These are phyloP conservation scores for Phoma sp. DNA, from an alignment of 2,329 filamentous ascomycete species.

Conservation along the genomic window DNA sequence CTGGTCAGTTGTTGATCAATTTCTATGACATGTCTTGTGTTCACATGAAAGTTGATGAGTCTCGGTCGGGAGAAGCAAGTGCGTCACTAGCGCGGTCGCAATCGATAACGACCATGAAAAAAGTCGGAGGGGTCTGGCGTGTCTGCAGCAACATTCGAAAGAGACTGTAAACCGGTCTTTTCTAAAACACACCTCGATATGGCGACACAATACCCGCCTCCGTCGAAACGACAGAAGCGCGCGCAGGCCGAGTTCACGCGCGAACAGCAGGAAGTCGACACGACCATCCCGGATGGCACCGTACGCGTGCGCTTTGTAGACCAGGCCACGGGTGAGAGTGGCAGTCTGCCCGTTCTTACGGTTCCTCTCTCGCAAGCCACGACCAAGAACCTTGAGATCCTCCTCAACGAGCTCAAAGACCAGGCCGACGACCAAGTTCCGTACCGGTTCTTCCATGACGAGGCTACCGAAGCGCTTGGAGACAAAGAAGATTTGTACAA, in stretches of 20 bases:
- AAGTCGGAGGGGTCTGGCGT: slow-evolving; percentile 14
- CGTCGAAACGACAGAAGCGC: slow-evolving; percentile 84
- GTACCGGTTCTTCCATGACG: slow-evolving; percentile 67
- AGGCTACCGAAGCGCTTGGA: slow-evolving; percentile 51
- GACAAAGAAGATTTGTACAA: slow-evolving; percentile 56
- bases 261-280: slow-evolving; percentile 75
- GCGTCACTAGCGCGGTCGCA: slow-evolving; percentile 30
- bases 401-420: slow-evolving; percentile 83
- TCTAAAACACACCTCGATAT: slow-evolving; percentile 54
- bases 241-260: slow-evolving; percentile 74
- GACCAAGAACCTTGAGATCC: slow-evolving; percentile 85
- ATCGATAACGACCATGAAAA: slow-evolving; percentile 33
- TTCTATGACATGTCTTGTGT: not conserved
- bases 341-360: slow-evolving; percentile 70
- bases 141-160: slow-evolving; percentile 6
- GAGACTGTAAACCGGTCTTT: not conserved
- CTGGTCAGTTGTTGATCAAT: not conserved
- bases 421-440: slow-evolving; percentile 68
- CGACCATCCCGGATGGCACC: slow-evolving; percentile 71
- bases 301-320: slow-evolving; percentile 90
- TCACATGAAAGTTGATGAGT: not conserved
- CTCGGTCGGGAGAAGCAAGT: slow-evolving; percentile 13
- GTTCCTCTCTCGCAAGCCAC: slow-evolving; percentile 84
- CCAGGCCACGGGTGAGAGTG: slow-evolving; percentile 71
- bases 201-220: slow-evolving; percentile 83